phyloP scores from a whole-genome alignment of 169 alveolate genomes.

The Miamiensis avidus region DNA sequence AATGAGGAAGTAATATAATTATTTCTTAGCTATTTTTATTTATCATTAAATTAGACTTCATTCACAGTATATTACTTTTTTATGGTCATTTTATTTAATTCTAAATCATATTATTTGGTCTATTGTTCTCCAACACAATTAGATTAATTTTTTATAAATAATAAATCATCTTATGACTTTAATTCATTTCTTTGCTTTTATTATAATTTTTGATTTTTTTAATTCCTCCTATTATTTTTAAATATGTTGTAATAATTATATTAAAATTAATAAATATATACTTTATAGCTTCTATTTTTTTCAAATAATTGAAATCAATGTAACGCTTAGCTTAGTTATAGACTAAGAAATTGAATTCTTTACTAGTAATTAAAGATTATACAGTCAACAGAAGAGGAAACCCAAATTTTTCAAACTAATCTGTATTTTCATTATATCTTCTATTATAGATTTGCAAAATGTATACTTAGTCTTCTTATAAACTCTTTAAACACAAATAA shows the following conservation, averaged over 20 bases:
- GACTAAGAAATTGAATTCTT: conserved; percentile 9
- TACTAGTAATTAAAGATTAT: background rate
- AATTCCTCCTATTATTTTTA: conserved; percentile 7
- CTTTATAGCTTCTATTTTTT: conserved; percentile 9
- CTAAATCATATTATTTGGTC: no score
- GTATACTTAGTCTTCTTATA: background rate
- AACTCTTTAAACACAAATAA: conserved; percentile 4
- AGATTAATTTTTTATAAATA: no score
- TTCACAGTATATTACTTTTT: no score
- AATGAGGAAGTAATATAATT: no score
- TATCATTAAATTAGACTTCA: no score
- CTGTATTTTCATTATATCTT: conserved; percentile 10
- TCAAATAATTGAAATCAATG: conserved; percentile 24
- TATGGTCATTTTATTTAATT: no score
- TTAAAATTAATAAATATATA: no score
- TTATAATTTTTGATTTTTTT: background rate
- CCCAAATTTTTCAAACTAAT: conserved; percentile 19
- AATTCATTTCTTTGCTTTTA: background rate
- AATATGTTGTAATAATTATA: no score
- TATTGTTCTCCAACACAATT: no score
- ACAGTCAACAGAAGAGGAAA: conserved; percentile 14
- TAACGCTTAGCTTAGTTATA: conserved; percentile 25
- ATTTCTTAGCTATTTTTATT: no score
- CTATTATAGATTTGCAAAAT: conserved; percentile 6
- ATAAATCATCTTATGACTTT: background rate